Conservation (phyloP, 768 basidiomycete genomes). For the Tulasnella sp. region DNA sequence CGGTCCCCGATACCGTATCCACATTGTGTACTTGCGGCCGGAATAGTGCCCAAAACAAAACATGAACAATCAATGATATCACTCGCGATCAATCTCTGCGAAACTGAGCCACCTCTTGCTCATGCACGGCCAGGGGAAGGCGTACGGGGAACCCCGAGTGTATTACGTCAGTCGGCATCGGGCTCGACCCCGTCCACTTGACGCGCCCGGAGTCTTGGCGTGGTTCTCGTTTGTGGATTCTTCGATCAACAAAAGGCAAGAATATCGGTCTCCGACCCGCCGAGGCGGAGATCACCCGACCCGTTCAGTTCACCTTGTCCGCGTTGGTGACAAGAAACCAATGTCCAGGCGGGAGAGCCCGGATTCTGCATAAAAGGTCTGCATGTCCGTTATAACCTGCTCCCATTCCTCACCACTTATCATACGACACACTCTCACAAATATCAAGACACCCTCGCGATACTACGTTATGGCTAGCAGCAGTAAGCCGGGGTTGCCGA, state of each 20-base stretch:
- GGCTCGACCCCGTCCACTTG: neutral
- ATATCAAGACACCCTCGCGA: neutral
- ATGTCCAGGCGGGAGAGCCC: neutral
- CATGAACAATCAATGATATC: too few species aligned
- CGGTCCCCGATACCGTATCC: too few species aligned
- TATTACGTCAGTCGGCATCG: too few species aligned
- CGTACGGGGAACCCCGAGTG: too few species aligned
- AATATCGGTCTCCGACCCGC: neutral
- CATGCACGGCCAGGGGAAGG: too few species aligned
- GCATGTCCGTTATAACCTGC: neutral
- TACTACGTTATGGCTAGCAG: neutral
- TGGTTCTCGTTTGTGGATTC: neutral
- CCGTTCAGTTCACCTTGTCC: neutral
- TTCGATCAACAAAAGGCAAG: neutral
- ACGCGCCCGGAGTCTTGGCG: neutral
- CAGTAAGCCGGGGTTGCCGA: neutral
- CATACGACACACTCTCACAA: neutral
- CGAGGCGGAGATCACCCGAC: neutral
- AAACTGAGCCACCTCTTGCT: too few species aligned
- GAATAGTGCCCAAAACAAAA: too few species aligned
- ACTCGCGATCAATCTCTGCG: too few species aligned
- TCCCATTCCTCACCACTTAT: neutral
- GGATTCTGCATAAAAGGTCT: neutral
- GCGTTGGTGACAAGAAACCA: neutral
- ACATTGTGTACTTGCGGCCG: too few species aligned